Conservation (phyloP, 78 protist species). For the Salpingoeca rosetta region DNA sequence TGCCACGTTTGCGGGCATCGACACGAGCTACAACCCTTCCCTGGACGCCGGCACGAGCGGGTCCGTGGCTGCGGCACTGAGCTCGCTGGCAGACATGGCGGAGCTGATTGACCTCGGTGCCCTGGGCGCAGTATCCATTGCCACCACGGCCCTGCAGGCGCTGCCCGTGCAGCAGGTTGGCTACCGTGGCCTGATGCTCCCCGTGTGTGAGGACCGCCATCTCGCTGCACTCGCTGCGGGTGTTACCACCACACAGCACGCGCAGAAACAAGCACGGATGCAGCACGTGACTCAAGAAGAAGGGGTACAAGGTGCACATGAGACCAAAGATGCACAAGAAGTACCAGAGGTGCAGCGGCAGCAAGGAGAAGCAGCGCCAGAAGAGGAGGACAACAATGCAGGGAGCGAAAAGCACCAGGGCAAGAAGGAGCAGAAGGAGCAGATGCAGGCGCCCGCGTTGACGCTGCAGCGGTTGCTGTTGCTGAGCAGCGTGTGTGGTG, state of each 20-base stretch:
- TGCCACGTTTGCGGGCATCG: background rate
- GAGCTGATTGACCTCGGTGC: background rate
- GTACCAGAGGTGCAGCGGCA: too few species aligned
- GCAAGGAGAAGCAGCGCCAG: too few species aligned
- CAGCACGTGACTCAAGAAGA: too few species aligned
- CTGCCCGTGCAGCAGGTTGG: background rate
- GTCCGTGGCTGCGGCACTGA: background rate
- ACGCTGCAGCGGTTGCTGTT: background rate
- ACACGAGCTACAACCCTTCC: background rate
- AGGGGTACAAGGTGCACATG: too few species aligned
- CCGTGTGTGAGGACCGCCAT: background rate
- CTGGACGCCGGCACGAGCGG: background rate
- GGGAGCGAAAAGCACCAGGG: too few species aligned
- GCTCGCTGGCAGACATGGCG: background rate
- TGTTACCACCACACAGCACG: too few species aligned
- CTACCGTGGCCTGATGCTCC: background rate
- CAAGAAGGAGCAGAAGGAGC: too few species aligned
- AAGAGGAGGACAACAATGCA: too few species aligned
- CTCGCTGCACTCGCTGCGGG: background rate
- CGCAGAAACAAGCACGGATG: too few species aligned
- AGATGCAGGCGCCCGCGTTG: too few species aligned
- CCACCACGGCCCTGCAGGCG: background rate
- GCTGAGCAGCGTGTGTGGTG: background rate
- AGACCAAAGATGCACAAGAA: too few species aligned
- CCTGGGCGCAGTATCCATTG: background rate